Conservation (phyloP, 2,329 filamentous ascomycete species). For the Stagonosporopsis rhizophila region DNA sequence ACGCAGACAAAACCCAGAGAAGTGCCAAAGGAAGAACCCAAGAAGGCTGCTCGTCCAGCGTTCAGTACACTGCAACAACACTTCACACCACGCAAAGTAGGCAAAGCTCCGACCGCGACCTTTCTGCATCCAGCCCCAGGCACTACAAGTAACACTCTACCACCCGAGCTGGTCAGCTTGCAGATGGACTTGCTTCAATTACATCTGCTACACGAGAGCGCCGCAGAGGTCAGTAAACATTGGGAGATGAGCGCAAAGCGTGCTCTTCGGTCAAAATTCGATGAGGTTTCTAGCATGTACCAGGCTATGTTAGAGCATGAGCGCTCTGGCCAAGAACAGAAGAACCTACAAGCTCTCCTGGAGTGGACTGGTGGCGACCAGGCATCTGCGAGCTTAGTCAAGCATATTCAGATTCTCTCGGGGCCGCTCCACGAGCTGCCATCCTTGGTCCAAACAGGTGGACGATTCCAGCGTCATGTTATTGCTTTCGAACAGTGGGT, state of each 20-base stretch:
- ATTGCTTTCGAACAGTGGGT: conserved; percentile 45
- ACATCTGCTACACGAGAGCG: conserved; percentile 43
- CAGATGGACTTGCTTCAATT: conserved; percentile 51
- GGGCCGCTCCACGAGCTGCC: conserved; percentile 48
- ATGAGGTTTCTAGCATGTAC: conserved; percentile 47
- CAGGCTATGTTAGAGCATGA: conserved; percentile 47
- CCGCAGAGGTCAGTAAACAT: conserved; percentile 27
- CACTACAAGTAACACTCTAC: conserved; percentile 27
- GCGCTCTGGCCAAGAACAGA: conserved; percentile 45
- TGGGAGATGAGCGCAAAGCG: conserved; percentile 47
- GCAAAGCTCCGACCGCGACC: conserved; percentile 45
- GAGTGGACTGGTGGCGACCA: conserved; percentile 43
- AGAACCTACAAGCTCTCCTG: conserved; percentile 46
- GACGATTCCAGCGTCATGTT: conserved; percentile 41
- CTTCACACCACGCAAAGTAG: conserved; percentile 48
- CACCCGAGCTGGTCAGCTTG: conserved; percentile 40
- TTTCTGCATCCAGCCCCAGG: conserved; percentile 44
- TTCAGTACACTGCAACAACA: conserved; percentile 51
- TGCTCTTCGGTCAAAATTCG: conserved; percentile 42
- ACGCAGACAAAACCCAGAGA: conserved; percentile 29
- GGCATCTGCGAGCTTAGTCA: conserved; percentile 37
- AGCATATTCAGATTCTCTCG: conserved; percentile 47
- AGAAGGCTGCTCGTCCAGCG: conserved; percentile 38
- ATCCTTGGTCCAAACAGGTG: conserved; percentile 41
- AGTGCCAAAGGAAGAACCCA: conserved; percentile 30